These are phyloP conservation scores for Abortiporus biennis DNA, from an alignment of 1,284 basidiomycete species.

Conservation along the genomic window DNA sequence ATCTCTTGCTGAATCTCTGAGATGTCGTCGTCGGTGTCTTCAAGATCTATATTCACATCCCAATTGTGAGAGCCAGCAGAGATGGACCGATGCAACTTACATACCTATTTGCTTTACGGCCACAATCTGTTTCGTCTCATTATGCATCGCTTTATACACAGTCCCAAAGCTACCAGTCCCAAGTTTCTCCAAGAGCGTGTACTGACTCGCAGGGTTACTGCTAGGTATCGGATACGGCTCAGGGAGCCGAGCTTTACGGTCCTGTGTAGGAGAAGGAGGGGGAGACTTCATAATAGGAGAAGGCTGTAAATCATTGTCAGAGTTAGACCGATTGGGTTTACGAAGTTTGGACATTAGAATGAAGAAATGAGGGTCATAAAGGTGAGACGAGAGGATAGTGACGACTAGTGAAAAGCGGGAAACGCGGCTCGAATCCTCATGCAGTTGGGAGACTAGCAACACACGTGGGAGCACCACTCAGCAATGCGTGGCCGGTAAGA, in stretches of 20 bases:
- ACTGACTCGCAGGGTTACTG: conserved; percentile 81
- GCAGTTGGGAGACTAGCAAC: conserved; percentile 6
- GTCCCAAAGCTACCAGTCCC: conserved; percentile 97
- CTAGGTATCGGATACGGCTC: conserved; percentile 66
- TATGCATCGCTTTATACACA: conserved; percentile 96
- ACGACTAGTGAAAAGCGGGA: conserved; percentile 6
- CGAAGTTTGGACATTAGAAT: conserved; percentile 23
- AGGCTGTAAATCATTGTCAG: conserved; percentile 28
- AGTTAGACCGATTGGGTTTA: conserved; percentile 22
- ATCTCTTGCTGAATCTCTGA: conserved; percentile 98
- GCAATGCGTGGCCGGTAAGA: no score
- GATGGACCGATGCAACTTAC: conserved; percentile 17
- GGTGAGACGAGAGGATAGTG: conserved; percentile 10
- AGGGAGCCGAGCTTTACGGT: conserved; percentile 33
- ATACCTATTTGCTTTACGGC: conserved; percentile 97
- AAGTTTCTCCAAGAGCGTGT: conserved; percentile 90
- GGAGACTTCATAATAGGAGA: conserved; percentile 39
- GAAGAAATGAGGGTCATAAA: conserved; percentile 9
- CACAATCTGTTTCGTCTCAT: conserved; percentile 89
- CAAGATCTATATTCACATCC: conserved; percentile 38
- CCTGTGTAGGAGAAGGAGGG: conserved; percentile 39
- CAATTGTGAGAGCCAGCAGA: not conserved
- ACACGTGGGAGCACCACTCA: conserved; percentile 13
- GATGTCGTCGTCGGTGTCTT: conserved; percentile 92
- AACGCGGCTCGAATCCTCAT: not conserved